Evolutionary conservation across 2,329 filamentous ascomycete species (phyloP), one percentile per base, ranked within the genome.

Genomic region (Aulographum hederae): DNA sequence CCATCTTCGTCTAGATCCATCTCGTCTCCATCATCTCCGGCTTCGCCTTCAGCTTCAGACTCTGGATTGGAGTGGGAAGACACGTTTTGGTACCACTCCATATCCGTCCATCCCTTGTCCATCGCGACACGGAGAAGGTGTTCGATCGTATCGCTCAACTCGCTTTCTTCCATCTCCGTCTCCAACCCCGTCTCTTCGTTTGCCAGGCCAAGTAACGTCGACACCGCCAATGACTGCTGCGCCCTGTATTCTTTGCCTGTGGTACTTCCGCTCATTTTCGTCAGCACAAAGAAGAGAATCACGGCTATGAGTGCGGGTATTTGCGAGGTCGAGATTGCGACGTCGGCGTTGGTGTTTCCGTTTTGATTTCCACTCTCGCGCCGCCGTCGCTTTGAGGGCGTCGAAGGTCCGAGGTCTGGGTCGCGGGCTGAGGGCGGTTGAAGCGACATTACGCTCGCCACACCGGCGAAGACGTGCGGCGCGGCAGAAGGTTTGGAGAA

Each of bases 391-490:
- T n/a, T n/a, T n/a, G n/a, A 18, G 19, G 8, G 5, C 16, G 18
- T 12, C 15, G 18, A 18, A 13, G n/a, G 13, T 23, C 17, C 37
- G 35, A 3, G 35, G 27, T 8, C 2, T 34, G n/a, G n/a, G n/a
- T n/a, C n/a, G n/a, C n/a, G n/a, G n/a, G n/a, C 27, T 6, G 43
- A 34, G 6, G 37, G 27, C 57, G 26, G 51, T 48, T 29, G 57
- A 45, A 5, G 63, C 47, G 65, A 52, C 2, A 65, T 43, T 54
- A 58, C 77, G 3, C 58, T 63, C 17, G 58, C 75, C 32, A 84
- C 63, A 1, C 79, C 82, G 0, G 79, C 75, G 30, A 80, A 68
- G 1, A 91, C 66, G 33, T 82, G 78, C 0, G 78, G 77, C 1
- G 69, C 70, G 3, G 84, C 64, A 3, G 59, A 61, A 5, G 67